phyloP scores from a whole-genome alignment of 2,329 filamentous ascomycete species.

The Cadophora luteo-olivacea region DNA sequence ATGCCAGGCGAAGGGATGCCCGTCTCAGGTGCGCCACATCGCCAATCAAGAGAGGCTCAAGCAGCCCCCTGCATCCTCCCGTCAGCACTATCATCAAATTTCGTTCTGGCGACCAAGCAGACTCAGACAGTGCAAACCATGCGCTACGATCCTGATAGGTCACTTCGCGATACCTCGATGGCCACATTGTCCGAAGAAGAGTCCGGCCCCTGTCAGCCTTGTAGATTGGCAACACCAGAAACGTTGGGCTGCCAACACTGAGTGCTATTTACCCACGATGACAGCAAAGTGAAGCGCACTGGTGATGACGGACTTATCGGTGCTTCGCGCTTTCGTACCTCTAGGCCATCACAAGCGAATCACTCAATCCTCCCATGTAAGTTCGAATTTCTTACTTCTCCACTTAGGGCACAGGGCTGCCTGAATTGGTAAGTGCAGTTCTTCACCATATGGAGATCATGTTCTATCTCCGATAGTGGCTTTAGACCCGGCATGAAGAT shows the following conservation, averaged over 20 bases:
- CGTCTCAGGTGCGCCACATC: constrained; percentile 17
- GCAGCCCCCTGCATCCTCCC: background rate
- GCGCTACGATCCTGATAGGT: constrained; percentile 10
- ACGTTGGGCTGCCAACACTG: background rate
- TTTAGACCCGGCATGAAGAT: background rate
- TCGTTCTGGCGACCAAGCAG: background rate
- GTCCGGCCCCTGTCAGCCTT: constrained; percentile 20
- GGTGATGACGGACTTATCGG: constrained; percentile 22
- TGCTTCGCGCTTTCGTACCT: constrained; percentile 3
- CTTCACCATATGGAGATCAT: background rate
- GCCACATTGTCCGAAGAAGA: constrained; percentile 8
- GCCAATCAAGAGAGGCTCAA: constrained; percentile 25
- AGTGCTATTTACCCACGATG: constrained; percentile 8
- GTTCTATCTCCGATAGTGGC: constrained; percentile 3
- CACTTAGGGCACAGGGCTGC: background rate
- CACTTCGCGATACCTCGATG: background rate
- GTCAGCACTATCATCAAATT: constrained; percentile 12
- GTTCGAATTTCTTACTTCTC: background rate
- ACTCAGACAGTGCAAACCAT: background rate
- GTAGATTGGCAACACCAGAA: background rate
- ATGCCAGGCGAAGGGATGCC: background rate
- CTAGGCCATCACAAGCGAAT: background rate
- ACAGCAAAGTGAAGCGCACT: constrained; percentile 1
- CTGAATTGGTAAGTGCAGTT: background rate
- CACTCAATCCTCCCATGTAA: background rate